Evolutionary conservation across 257 asterid species (phyloP), one percentile per base, ranked within the genome.

Genomic region (Lycium ferocissimum): DNA sequence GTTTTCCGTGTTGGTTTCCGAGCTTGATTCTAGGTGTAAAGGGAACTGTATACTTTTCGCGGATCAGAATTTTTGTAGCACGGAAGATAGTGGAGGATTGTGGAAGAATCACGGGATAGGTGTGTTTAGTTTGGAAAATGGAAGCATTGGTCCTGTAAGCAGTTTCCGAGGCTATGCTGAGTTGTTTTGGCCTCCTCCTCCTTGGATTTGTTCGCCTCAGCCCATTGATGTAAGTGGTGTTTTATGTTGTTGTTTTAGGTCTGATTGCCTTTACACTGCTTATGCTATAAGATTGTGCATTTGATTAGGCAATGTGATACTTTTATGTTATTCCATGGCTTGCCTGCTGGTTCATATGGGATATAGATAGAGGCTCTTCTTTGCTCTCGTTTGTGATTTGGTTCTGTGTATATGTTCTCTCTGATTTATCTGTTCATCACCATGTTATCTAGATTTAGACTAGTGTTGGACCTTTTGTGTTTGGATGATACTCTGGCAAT

Each of bases 111-210:
- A 87, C 0, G 94, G 93, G 22, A 85, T 93, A 18, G 95, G 96
- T 38, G 92, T 95, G 87, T 96, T 91, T 71, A 92, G 89, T 89
- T 38, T 96, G 92, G 98, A 88, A 85, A 91, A 86, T 76, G 94
- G 97, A 84, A 89, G 91, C 38, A 94, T 96, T 71, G 94, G 90
- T 83, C 92, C 95, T 10, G 87, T 94, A 56, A 85, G 79, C 84
- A 83, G 85, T 83, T 85, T 65, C 26, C 53, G 14, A 83, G 91
- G 91, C 38, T 92, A 87, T 89, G 86, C 93, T 33, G 90, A 89
- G 85, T 83, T 93, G 93, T 94, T 96, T 88, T 94, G 98, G 98
- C 98, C 98, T 8, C 98, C 97, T 47, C 98, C 98, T 38, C 84
- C 88, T 33, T 96, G 98, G 98, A 88, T 93, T 83, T 87, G 79